A percentile compares a stretch with the other conserved stretches of the same genome.
These are phyloP conservation scores for Globisporangium acanthophoron DNA, from an alignment of 352 stramenopile species.

Conservation along the genomic window DNA sequence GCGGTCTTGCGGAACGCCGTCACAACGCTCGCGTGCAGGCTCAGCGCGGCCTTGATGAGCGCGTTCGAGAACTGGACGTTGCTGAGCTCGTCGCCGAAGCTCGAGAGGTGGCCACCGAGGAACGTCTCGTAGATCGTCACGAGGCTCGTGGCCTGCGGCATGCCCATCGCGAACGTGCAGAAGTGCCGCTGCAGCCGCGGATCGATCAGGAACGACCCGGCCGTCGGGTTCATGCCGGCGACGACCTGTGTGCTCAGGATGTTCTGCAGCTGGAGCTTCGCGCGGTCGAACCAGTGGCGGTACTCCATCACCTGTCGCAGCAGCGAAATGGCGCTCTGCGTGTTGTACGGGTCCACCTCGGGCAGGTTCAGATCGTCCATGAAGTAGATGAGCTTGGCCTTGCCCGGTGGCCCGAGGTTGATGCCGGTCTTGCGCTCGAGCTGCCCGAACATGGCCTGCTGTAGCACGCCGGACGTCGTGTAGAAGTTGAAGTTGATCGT, in stretches of 20 bases:
- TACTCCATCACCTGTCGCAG: conserved; percentile 96
- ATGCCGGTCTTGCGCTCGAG: conserved; percentile 94
- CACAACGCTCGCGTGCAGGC: conserved; percentile 88
- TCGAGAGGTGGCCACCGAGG: conserved; percentile 89
- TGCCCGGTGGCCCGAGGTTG: conserved; percentile 92
- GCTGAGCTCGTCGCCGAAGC: conserved; percentile 86
- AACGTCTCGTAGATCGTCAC: conserved; percentile 97
- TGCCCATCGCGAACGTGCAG: conserved; percentile 93
- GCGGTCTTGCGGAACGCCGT: conserved; percentile 94
- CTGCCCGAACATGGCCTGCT: conserved; percentile 90
- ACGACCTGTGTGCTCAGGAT: conserved; percentile 95
- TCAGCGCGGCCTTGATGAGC: conserved; percentile 93
- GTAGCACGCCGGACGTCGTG: conserved; percentile 91
- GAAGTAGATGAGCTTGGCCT: conserved; percentile 94
- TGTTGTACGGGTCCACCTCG: conserved; percentile 95
- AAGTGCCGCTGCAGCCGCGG: conserved; percentile 95
- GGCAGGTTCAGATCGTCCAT: conserved; percentile 97
- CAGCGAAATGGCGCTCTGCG: conserved; percentile 92
- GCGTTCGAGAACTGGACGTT: conserved; percentile 85
- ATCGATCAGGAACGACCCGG: conserved; percentile 93
- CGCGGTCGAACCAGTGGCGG: conserved; percentile 90
- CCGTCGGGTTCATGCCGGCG: conserved; percentile 94
- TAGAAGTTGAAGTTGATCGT: conserved; percentile 99
- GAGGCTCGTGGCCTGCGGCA: conserved; percentile 91
- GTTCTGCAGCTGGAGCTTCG: conserved; percentile 92